Evolutionary conservation across 2,329 filamentous ascomycete species (phyloP), one percentile per base, ranked within the genome.

Genomic region (Pseudogymnoascus sp.): DNA sequence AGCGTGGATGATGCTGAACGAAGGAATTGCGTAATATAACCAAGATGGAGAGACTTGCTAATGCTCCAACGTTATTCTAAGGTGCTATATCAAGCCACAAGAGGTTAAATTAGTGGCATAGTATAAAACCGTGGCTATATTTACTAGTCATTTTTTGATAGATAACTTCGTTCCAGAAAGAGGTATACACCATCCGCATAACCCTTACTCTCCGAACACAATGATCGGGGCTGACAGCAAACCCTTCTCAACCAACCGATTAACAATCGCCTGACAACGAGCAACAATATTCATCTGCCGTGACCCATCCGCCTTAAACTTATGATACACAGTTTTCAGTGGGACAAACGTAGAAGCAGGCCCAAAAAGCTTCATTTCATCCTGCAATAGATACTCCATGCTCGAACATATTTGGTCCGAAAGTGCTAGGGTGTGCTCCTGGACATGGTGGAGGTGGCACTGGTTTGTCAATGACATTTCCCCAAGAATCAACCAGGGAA

Each of bases 331-430:
- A 5, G 34, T 39, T 16, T n/a, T 47, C 29, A 64, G 37, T 5
- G 62, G 54, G 3, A 18, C 23, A n/a, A 64, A 42, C 6, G 62
- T 61, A 18, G 77, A 77, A 0, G 74, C 73, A 3, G 73, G 72
- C 0, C 77, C 77, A 63, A 73, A 78, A 0, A 78, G 66, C 16
- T 71, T 75, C 73, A 78, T 75, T 18, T 75, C 71, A 16, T 76
- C 74, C 63, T 73, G 73, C 14, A 76, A 65, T 6, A 77, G 63
- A 63, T 77, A 78, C 5, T 73, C 70, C 47, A 75, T 73, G 42
- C 75, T 76, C 26, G 70, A 67, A 42, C 72, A 73, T 12, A 75
- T 74, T 64, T 69, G 70, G 0, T 61, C 64, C 0, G 71, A 71
- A 1, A 75, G 62, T 11, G 62, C 62, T 3, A 63, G 62, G 21